These are phyloP conservation scores for Echites panduratus DNA, from an alignment of 257 asterid genomes.

Conservation along the genomic window DNA sequence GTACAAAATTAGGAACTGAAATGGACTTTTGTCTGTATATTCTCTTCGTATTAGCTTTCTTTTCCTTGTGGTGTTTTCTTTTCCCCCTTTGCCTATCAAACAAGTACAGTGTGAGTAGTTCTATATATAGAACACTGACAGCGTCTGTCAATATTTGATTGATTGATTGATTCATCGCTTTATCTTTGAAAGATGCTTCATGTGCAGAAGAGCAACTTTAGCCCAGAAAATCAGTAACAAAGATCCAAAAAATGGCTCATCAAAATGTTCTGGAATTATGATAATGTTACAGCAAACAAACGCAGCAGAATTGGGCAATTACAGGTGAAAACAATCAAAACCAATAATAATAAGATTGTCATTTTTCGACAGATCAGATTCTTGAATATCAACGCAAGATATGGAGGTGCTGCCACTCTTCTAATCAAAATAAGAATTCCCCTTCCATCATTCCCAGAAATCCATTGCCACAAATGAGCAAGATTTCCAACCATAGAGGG, in stretches of 20 bases:
- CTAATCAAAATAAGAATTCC: constrained; percentile 1
- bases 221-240: background rate
- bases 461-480: constrained; percentile 1
- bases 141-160: background rate
- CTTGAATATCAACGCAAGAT: constrained; percentile 12
- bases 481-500: background rate
- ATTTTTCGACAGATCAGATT: constrained; percentile 10
- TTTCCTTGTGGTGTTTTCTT: background rate
- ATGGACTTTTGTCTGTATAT: background rate
- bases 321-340: background rate
- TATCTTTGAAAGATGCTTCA: background rate
- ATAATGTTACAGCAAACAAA: background rate
- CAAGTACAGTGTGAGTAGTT: too few species aligned
- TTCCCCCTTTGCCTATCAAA: background rate
- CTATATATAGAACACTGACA: background rate
- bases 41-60: background rate
- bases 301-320: background rate
- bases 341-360: constrained; percentile 3
- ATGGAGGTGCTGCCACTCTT: background rate
- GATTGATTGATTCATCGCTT: background rate
- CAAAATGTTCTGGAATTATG: background rate
- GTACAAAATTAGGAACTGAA: background rate
- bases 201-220: background rate
- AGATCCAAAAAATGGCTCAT: background rate
- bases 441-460: background rate